Evolutionary conservation across 1,139 yeast species (phyloP).

Genomic region (Diutina siamensis): DNA sequence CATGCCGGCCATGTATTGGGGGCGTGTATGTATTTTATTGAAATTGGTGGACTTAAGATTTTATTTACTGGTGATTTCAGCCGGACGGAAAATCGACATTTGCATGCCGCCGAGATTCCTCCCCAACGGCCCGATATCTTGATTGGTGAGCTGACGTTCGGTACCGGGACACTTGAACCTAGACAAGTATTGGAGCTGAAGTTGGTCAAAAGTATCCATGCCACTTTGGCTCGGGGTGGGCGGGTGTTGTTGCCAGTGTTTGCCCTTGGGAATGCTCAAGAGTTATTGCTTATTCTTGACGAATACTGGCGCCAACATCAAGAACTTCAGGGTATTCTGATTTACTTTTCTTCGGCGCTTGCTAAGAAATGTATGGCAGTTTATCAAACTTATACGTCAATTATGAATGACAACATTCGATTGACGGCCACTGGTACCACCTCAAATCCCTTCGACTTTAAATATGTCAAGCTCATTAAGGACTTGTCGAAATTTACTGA

Average conservation of each 20-base stretch:
- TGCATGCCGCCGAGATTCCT: slow-evolving; percentile 92
- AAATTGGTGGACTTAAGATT: slow-evolving; percentile 83
- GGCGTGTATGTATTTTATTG: slow-evolving; percentile 95
- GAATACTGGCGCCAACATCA: slow-evolving; percentile 87
- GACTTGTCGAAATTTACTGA: slow-evolving; percentile 81
- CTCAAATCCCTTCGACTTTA: slow-evolving; percentile 79
- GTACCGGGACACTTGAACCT: slow-evolving; percentile 95
- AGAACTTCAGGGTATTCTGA: slow-evolving; percentile 71
- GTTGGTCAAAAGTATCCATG: slow-evolving; percentile 70
- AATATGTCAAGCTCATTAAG: slow-evolving; percentile 69
- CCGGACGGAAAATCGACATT: slow-evolving; percentile 89
- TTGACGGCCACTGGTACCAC: slow-evolving; percentile 48
- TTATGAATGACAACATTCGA: slow-evolving; percentile 91
- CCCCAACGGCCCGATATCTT: slow-evolving; percentile 79
- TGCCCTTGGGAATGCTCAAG: slow-evolving; percentile 96
- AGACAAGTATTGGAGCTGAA: slow-evolving; percentile 74
- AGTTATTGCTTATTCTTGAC: slow-evolving; percentile 73
- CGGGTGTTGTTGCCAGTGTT: slow-evolving; percentile 87
- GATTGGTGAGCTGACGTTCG: slow-evolving; percentile 92
- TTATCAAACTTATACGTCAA: slow-evolving; percentile 88
- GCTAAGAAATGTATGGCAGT: slow-evolving; percentile 97
- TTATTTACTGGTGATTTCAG: slow-evolving; percentile 95
- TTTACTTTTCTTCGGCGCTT: slow-evolving; percentile 84
- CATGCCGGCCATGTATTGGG: slow-evolving; percentile 99
- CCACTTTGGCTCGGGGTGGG: slow-evolving; percentile 82